Conservation (phyloP, 1,284 basidiomycete genomes). For the Salmacisia buchloeana region DNA sequence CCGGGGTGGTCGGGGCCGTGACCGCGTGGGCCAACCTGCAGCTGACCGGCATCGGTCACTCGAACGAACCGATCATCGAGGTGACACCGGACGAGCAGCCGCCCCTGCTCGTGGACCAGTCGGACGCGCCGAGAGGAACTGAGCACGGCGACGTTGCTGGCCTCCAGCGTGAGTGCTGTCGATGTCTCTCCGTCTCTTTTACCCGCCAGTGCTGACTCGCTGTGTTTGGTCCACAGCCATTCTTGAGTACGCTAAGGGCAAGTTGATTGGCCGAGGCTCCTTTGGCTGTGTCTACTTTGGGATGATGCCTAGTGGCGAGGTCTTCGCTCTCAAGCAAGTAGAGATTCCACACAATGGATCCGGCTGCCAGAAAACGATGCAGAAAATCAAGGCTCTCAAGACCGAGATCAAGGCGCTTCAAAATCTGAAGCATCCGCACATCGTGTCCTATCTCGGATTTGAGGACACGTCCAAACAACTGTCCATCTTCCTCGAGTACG, state of each 20-base stretch:
- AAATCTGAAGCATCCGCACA: slow-evolving; percentile 90
- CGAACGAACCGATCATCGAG: no score
- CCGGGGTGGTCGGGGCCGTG: no score
- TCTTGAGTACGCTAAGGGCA: slow-evolving; percentile 71
- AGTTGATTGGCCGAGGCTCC: slow-evolving; percentile 83
- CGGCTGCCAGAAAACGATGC: slow-evolving; percentile 78
- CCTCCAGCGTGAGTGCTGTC: no score
- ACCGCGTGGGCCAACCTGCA: no score
- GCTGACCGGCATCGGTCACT: no score
- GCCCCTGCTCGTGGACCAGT: no score
- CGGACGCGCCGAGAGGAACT: no score
- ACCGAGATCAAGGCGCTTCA: slow-evolving; percentile 92
- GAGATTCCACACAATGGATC: slow-evolving; percentile 65
- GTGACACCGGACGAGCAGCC: no score
- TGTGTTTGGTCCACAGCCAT: no score
- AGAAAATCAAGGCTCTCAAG: slow-evolving; percentile 89
- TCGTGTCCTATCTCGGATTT: slow-evolving; percentile 89
- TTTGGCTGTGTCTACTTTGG: slow-evolving; percentile 63
- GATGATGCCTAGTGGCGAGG: slow-evolving; percentile 88
- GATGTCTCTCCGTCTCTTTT: no score
- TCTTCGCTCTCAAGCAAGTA: slow-evolving; percentile 99
- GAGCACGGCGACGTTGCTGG: no score
- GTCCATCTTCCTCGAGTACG: slow-evolving; percentile 98
- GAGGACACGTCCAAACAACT: slow-evolving; percentile 56
- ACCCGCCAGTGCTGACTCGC: no score